phyloP scores from a whole-genome alignment of 805 yeast genomes.

The Schizosaccharomyces japonicus region DNA sequence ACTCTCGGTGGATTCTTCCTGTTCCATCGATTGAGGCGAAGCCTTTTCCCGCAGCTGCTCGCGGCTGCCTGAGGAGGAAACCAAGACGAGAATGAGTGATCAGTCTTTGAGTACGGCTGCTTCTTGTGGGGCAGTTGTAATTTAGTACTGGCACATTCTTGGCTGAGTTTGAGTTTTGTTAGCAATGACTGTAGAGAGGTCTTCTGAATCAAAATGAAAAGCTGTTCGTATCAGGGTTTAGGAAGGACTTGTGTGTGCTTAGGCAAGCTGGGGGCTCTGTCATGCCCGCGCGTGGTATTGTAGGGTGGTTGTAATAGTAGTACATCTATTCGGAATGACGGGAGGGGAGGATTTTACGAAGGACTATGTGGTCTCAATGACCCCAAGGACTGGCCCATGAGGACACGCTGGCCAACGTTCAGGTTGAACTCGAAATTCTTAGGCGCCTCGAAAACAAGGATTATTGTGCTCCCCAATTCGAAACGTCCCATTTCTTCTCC shows the following conservation, averaged over 20 bases:
- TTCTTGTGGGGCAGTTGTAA: conserved; percentile 1
- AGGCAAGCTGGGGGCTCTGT: too few species aligned
- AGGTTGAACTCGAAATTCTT: conserved; percentile 45
- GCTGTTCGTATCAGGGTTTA: too few species aligned
- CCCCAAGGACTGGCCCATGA: conserved; percentile 68
- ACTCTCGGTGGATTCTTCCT: neutral
- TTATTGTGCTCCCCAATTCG: conserved; percentile 89
- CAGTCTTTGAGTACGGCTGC: conserved; percentile 2
- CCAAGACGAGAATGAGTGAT: neutral
- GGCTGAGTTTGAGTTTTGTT: too few species aligned
- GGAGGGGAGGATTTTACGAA: too few species aligned
- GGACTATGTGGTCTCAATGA: neutral
- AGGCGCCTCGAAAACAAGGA: conserved; percentile 90
- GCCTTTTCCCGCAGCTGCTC: neutral
- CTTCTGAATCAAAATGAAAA: too few species aligned
- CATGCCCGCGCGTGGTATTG: too few species aligned
- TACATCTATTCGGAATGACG: too few species aligned
- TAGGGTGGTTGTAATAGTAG: too few species aligned
- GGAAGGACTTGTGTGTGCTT: too few species aligned
- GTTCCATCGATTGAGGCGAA: neutral
- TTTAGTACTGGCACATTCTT: neutral
- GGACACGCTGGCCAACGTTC: conserved; percentile 48
- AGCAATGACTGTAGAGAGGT: too few species aligned
- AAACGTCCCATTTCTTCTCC: conserved; percentile 97
- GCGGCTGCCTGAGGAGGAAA: neutral